phyloP scores from a whole-genome alignment of 2,329 filamentous ascomycete genomes.

The Graphiopsis chlorocephala region DNA sequence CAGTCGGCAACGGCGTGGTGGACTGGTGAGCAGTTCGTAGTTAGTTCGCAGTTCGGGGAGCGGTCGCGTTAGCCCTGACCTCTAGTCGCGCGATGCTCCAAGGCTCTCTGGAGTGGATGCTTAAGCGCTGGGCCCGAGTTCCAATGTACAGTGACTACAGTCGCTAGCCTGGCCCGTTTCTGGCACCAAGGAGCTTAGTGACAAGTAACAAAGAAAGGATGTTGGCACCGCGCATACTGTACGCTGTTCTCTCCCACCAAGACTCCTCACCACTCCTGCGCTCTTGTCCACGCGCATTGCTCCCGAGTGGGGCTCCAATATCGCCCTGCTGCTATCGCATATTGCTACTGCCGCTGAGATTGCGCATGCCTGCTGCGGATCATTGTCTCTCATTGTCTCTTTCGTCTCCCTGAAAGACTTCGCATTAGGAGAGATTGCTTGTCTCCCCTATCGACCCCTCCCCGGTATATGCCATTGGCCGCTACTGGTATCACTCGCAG shows the following conservation, averaged over 20 bases:
- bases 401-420: not conserved
- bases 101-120: not conserved
- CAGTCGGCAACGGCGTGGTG: not conserved
- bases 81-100: not conserved
- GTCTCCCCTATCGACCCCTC: not conserved
- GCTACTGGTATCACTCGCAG: not conserved
- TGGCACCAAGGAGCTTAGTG: not conserved
- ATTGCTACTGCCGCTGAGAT: not conserved
- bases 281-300: not conserved
- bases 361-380: conserved; percentile 3
- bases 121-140: not conserved
- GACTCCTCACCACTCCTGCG: not conserved
- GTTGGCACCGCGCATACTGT: no score
- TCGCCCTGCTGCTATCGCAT: not conserved
- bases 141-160: not conserved
- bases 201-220: no score
- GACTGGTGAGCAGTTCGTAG: not conserved
- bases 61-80: not conserved
- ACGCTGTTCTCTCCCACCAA: not conserved
- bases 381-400: not conserved
- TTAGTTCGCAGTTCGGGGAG: not conserved
- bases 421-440: conserved; percentile 4
- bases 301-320: not conserved
- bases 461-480: not conserved
- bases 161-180: not conserved